Base-by-base conservation (phyloP, 306 rosid species). In the Begonia masoniana region DNA sequence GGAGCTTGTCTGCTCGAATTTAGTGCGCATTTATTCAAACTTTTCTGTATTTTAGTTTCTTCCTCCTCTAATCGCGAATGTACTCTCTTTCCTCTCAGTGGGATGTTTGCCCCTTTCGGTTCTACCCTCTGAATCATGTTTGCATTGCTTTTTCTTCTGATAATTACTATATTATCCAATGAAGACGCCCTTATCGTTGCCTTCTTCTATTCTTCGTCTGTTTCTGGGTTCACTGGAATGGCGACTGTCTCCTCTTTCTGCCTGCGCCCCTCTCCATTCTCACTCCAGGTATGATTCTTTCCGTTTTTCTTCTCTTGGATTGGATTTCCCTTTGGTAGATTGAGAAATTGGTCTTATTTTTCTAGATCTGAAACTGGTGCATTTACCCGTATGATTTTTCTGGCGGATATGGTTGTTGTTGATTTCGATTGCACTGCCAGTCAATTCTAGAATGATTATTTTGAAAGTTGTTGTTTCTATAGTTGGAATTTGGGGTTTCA, bases 241-340 rank as follows among this genome's bases (percentile, higher is more conserved):
- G 85, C 85, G 97, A 57, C 74, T 46, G 54, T 78, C 63, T 58
- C 82, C 62, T 56, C 82, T 65, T 65, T 70, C 67, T 73, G 68
- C 77, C 21, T 78, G 62, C 55, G 59, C 64, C 72, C 51, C 56
- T 78, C 76, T 62, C 65, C 83, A 31, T 45, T 74, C 49, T 26
- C 79, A 60, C 45, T 69, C 45, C 73, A 85, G 94, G 97, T 85
- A 60, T 57, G 49, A 12, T 51, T 43, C 42, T 23, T 49, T 47
- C 13, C 50, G 53, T 59, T 55, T 66, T n/a, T 46, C 50, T 54
- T 15, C 3, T 39, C 0, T 12, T 23, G 41, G 56, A 21, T 53
- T n/a, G 58, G 52, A 45, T 16, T 51, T 62, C 64, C 62, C 59
- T 68, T 58, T 21, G 52, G 48, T 62, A 35, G 57, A 41, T 58